These are phyloP conservation scores for Anacardium occidentale DNA, from an alignment of 345 rosid species.

Conservation along the genomic window DNA sequence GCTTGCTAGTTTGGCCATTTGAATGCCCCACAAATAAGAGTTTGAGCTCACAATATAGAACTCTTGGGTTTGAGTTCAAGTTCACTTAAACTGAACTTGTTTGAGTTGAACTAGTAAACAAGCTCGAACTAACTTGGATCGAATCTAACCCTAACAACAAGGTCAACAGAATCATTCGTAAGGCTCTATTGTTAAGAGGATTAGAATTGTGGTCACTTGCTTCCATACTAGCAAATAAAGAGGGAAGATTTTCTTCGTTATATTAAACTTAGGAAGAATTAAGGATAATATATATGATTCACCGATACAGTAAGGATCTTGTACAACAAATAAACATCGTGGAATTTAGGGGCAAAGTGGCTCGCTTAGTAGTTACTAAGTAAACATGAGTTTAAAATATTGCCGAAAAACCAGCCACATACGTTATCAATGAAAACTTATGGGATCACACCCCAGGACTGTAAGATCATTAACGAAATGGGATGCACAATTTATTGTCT, in stretches of 20 bases:
- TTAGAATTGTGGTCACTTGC: background rate
- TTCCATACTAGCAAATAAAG: background rate
- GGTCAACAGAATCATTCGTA: too few species aligned
- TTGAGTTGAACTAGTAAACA: too few species aligned
- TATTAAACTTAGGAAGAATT: background rate
- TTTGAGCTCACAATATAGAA: too few species aligned
- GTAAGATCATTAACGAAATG: background rate
- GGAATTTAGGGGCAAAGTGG: background rate
- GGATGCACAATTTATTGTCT: background rate
- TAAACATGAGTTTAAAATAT: background rate
- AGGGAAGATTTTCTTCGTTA: background rate
- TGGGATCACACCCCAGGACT: too few species aligned
- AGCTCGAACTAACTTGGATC: too few species aligned
- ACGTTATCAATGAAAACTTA: background rate
- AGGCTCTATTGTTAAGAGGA: background rate
- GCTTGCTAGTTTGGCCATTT: too few species aligned
- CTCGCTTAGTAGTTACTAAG: background rate
- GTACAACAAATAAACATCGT: background rate
- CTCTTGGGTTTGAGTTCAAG: too few species aligned
- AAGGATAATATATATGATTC: background rate
- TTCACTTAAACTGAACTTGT: too few species aligned
- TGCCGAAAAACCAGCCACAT: background rate
- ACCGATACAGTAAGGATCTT: background rate
- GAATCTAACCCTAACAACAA: too few species aligned
- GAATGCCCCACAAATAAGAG: too few species aligned